Conservation (phyloP, 305 asterid genomes). For the Fraxinus angustifolia region DNA sequence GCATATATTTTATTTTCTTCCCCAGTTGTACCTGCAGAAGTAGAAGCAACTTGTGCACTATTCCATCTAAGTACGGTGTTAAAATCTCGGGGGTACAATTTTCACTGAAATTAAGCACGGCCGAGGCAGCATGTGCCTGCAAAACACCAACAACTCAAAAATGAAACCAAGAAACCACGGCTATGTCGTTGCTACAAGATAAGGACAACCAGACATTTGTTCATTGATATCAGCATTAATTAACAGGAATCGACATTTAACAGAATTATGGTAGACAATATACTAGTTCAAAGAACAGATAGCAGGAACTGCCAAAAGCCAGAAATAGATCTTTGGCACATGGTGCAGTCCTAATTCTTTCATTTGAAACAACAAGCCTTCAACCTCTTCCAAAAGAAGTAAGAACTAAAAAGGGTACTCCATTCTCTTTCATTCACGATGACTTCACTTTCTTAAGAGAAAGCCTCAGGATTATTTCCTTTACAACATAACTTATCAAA, state of each 20-base stretch:
- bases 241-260: not conserved
- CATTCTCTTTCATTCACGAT: not conserved
- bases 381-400: not conserved
- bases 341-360: not conserved
- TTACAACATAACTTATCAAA: not conserved
- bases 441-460: not conserved
- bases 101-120: constrained; percentile 93
- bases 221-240: not conserved
- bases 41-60: constrained; percentile 80
- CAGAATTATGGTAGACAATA: not conserved
- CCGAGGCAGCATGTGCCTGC: constrained; percentile 99
- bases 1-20: not conserved
- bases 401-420: not conserved
- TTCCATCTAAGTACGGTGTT: constrained; percentile 84
- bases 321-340: not conserved
- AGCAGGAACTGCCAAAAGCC: not conserved
- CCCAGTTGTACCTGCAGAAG: constrained; percentile 65
- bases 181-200: not conserved
- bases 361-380: not conserved
- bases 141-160: constrained; percentile 15
- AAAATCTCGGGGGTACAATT: constrained; percentile 95
- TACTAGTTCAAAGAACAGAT: not conserved
- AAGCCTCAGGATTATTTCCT: not conserved
- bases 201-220: not conserved
- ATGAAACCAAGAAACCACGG: not conserved